Base-by-base conservation (phyloP, 139 green algal genomes). In the Prasinococcaceae sp. region DNA sequence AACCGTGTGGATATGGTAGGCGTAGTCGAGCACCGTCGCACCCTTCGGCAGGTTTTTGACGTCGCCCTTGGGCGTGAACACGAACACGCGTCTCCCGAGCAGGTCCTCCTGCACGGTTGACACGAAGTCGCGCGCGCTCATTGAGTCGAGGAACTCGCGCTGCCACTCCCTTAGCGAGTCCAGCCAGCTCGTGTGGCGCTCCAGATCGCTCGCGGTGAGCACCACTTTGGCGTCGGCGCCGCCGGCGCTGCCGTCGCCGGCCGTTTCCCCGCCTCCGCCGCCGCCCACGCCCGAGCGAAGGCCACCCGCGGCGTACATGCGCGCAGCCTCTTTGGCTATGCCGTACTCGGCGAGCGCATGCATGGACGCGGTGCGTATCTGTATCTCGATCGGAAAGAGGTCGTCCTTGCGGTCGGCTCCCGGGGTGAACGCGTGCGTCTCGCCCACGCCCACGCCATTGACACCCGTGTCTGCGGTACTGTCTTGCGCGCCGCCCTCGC, bases 11-110 rank as follows among this genome's bases (percentile, higher is more conserved):
- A 90, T 74, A 58, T 86, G 73, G 61, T 90, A 94, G 1, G 84
- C 84, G 76, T 92, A 94, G 72, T 94, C 84, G 14, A 93, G 66
- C 12, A 87, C 76, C 2, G 84, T 93, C 16, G 84, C 61, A 27
- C 84, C 84, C 66, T 82, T 79, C 16, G 82, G 82, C 42, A 92
- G 60, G 20, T 79, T 75, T 57, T 81, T 73, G 30, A 55, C 50
- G 30, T 73, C 44, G 5, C 62, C 27, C 12, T 64, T 56, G 27
- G 79, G 76, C 0, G 82, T 85, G 75, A 86, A 93, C 3, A 85
- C 76, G 69, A 92, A 93, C 36, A 92, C 79, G 39, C 72, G 55
- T 36, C 70, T 68, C 14, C 72, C 69, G 30, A 93, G 64, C 26
- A 93, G 54, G 61, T 92, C 82, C 32, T 76, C 72, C 1, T 74